A percentile compares a stretch with the other conserved stretches of the same genome.
These are phyloP conservation scores for Alternaria panax DNA, from an alignment of 2,329 filamentous ascomycete species.

Conservation along the genomic window DNA sequence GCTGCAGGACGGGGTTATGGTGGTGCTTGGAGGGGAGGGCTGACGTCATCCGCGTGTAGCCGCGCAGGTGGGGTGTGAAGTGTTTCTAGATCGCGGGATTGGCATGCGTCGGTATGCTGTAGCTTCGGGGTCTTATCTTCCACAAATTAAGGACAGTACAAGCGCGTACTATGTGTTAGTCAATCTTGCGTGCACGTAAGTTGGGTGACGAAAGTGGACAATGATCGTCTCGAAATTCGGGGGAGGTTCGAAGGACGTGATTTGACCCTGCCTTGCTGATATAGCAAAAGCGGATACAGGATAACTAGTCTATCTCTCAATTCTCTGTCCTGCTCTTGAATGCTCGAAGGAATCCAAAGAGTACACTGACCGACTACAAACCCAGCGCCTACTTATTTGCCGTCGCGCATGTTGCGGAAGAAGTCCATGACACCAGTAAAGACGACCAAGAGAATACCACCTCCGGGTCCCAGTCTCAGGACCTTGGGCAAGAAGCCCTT, in stretches of 20 bases:
- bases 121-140: background rate
- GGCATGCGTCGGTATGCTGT: background rate
- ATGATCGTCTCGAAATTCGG: background rate
- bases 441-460: conserved; percentile 80
- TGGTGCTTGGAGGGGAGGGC: conserved; percentile 10
- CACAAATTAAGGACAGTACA: background rate
- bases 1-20: conserved; percentile 21
- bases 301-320: background rate
- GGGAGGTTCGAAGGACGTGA: background rate
- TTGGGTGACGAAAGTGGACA: background rate
- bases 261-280: background rate
- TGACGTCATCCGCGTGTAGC: conserved; percentile 35
- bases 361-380: background rate
- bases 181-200: background rate
- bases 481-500: conserved; percentile 99
- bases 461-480: conserved; percentile 74
- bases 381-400: conserved; percentile 17
- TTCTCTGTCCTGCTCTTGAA: background rate
- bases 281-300: background rate
- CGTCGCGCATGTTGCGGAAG: conserved; percentile 74
- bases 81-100: conserved; percentile 3
- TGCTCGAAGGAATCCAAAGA: background rate
- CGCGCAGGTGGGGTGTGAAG: conserved; percentile 11
- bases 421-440: conserved; percentile 93
- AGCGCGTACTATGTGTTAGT: too few species aligned